These are phyloP conservation scores for Trametes pubescens DNA, from an alignment of 1,284 basidiomycete species.

Conservation along the genomic window DNA sequence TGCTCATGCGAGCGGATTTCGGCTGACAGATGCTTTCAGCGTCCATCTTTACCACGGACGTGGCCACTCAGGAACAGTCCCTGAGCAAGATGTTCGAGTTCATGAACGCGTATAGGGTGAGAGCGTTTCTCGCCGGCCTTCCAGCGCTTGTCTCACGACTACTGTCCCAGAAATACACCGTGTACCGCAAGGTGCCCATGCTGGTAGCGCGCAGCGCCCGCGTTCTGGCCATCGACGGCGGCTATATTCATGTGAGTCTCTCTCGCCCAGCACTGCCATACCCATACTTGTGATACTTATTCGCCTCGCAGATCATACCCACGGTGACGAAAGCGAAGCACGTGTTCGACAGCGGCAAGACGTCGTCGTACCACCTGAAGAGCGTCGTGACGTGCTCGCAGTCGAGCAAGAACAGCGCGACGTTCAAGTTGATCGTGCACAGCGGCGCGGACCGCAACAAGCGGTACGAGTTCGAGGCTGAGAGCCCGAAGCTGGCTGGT, in stretches of 20 bases:
- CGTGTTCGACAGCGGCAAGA: constrained; percentile 89
- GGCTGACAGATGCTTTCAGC: constrained; percentile 55
- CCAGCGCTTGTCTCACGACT: neutral
- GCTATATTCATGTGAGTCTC: constrained; percentile 86
- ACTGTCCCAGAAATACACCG: constrained; percentile 79
- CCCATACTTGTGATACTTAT: neutral
- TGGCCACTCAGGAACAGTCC: constrained; percentile 75
- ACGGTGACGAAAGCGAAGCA: constrained; percentile 82
- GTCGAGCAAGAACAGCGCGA: constrained; percentile 79
- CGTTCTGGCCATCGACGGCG: constrained; percentile 93
- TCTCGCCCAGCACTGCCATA: neutral
- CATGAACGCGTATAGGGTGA: constrained; percentile 84
- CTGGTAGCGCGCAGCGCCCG: constrained; percentile 91
- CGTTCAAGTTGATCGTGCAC: constrained; percentile 87
- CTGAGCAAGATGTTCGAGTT: constrained; percentile 65
- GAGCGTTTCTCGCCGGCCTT: constrained; percentile 20
- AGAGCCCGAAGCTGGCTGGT: constrained; percentile 84
- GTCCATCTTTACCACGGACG: constrained; percentile 89
- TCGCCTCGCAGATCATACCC: constrained; percentile 80
- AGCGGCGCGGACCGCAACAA: constrained; percentile 78
- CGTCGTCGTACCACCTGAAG: constrained; percentile 92
- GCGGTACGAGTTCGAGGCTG: constrained; percentile 98
- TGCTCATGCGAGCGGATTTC: neutral
- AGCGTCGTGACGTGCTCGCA: constrained; percentile 87
- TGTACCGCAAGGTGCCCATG: constrained; percentile 96